A percentile compares a stretch with the other conserved stretches of the same genome.
phyloP scores from a whole-genome alignment of 208 protist genomes.

The Trypanosomatidae sp. region DNA sequence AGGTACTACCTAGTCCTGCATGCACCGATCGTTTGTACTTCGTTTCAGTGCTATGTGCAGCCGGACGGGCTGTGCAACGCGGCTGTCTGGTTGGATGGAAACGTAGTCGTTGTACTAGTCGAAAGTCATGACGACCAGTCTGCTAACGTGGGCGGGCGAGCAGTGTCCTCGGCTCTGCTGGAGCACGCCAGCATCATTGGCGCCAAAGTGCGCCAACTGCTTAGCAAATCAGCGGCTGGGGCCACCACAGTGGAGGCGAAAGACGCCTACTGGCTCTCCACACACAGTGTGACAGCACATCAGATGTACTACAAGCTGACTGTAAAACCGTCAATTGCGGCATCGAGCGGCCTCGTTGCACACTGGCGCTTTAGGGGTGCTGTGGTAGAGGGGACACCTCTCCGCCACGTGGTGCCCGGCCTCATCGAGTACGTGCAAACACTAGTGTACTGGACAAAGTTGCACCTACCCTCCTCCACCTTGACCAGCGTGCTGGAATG shows the following conservation, averaged over 20 bases:
- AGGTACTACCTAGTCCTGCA: constrained; percentile 26
- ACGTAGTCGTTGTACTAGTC: constrained; percentile 18
- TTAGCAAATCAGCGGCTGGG: neutral
- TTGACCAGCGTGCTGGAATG: constrained; percentile 5
- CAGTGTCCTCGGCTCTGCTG: constrained; percentile 8
- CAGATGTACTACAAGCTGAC: constrained; percentile 7
- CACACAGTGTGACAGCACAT: neutral
- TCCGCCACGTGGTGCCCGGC: constrained; percentile 5
- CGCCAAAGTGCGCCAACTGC: constrained; percentile 3
- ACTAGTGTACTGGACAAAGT: constrained; percentile 7
- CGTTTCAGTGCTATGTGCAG: constrained; percentile 22
- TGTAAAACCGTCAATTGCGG: neutral
- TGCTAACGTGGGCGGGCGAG: neutral
- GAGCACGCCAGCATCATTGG: constrained; percentile 16
- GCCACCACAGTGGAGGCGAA: constrained; percentile 2
- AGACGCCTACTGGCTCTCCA: constrained; percentile 20
- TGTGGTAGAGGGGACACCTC: constrained; percentile 19
- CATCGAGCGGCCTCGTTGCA: neutral
- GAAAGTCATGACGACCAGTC: neutral
- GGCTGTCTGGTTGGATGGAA: constrained; percentile 22
- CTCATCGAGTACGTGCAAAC: constrained; percentile 14
- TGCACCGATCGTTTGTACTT: constrained; percentile 20
- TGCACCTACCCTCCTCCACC: neutral
- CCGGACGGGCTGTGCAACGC: constrained; percentile 9
- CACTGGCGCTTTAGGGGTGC: constrained; percentile 5